Evolutionary conservation across 371 early-diverging fungal species (phyloP).

Genomic region (Sporodiniella umbellata): DNA sequence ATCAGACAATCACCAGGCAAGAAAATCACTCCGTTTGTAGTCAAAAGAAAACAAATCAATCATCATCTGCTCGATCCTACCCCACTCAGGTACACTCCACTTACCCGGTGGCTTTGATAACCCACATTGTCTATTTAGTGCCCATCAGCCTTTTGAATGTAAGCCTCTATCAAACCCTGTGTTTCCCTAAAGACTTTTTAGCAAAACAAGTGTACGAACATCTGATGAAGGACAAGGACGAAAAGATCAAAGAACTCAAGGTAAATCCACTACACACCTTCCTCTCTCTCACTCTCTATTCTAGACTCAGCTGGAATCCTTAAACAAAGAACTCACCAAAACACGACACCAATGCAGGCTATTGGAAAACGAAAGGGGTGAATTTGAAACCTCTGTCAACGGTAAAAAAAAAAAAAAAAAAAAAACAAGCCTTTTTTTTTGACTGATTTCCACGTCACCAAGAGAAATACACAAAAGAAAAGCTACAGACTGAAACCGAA

Average conservation of each 20-base stretch:
- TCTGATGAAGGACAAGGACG: slow-evolving; percentile 21
- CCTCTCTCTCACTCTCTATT: background rate
- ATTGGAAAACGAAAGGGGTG: slow-evolving; percentile 32
- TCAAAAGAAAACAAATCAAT: slow-evolving; percentile 38
- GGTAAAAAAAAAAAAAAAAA: slow-evolving; percentile 22
- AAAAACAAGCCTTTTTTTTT: too few species aligned
- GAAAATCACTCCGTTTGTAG: slow-evolving; percentile 7
- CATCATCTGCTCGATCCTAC: slow-evolving; percentile 25
- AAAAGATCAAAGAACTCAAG: slow-evolving; percentile 11
- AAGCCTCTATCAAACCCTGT: slow-evolving; percentile 4
- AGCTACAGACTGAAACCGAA: slow-evolving; percentile 22
- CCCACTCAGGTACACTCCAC: slow-evolving; percentile 15
- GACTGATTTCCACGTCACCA: too few species aligned
- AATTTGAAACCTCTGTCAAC: slow-evolving; percentile 27
- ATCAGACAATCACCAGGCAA: background rate
- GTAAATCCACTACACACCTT: background rate
- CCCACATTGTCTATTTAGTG: background rate
- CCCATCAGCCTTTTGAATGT: slow-evolving; percentile 16
- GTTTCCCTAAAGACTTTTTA: background rate
- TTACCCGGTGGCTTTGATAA: too few species aligned
- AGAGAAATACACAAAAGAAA: slow-evolving; percentile 35
- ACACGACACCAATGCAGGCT: slow-evolving; percentile 28
- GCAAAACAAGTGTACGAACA: slow-evolving; percentile 4
- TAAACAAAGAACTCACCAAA: slow-evolving; percentile 13
- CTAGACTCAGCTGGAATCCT: slow-evolving; percentile 9